Evolutionary conservation across 2,329 filamentous ascomycete genomes (phyloP).

Genomic region (Fusarium sp.): DNA sequence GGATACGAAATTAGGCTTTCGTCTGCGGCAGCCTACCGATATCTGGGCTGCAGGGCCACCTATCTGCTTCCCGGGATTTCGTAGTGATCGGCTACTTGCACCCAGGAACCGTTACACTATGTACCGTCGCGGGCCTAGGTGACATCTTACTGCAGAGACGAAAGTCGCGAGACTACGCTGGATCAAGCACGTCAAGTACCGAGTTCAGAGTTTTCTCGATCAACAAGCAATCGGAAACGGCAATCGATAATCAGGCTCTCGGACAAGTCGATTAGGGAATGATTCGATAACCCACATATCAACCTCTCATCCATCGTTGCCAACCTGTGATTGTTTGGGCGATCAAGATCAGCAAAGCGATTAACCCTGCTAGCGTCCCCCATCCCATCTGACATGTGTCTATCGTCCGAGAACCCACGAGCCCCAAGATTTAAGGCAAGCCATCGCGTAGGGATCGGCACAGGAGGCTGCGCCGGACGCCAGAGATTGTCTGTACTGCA

Average conservation of each 20-base stretch:
- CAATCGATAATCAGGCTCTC: slow-evolving; percentile 15
- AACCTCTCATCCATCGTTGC: slow-evolving; percentile 15
- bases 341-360: slow-evolving; percentile 49
- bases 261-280: slow-evolving; percentile 15
- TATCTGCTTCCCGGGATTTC: slow-evolving; percentile 17
- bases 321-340: slow-evolving; percentile 22
- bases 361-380: slow-evolving; percentile 47
- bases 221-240: slow-evolving; percentile 5
- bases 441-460: slow-evolving; percentile 45
- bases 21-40: slow-evolving; percentile 36
- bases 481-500: slow-evolving; percentile 12
- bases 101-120: slow-evolving; percentile 35
- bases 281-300: slow-evolving; percentile 42
- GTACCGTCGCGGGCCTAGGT: slow-evolving; percentile 12
- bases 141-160: slow-evolving; percentile 9
- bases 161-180: slow-evolving; percentile 9
- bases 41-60: slow-evolving; percentile 24
- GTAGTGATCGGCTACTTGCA: slow-evolving; percentile 29
- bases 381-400: slow-evolving; percentile 49
- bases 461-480: slow-evolving; percentile 37
- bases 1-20: slow-evolving; percentile 41
- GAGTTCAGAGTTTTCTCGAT: slow-evolving; percentile 3
- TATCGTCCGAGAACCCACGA: slow-evolving; percentile 49
- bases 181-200: slow-evolving; percentile 11
- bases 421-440: slow-evolving; percentile 46